Conservation (phyloP, 768 basidiomycete genomes). For the Trametes coccinea region DNA sequence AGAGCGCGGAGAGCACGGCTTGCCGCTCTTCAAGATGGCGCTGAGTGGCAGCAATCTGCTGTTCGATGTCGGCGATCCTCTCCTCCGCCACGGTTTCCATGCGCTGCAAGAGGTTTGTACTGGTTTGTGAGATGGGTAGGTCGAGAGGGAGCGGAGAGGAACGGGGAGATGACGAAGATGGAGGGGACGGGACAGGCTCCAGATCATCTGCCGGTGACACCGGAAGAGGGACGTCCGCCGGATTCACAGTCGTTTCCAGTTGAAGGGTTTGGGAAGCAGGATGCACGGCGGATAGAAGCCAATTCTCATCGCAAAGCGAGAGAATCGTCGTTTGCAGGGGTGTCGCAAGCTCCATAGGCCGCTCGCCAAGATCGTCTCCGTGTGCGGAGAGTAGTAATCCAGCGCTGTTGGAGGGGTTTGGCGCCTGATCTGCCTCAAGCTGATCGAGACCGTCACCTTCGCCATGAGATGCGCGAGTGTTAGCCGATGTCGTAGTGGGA, state of each 20-base stretch:
- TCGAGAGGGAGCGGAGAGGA: too few species aligned
- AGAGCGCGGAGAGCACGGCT: slow-evolving; percentile 12
- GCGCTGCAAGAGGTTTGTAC: slow-evolving; percentile 1
- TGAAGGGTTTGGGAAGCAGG: too few species aligned
- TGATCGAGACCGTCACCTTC: background rate
- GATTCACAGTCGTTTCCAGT: background rate
- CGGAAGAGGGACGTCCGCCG: slow-evolving; percentile 12
- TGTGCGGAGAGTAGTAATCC: background rate
- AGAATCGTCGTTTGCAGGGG: slow-evolving; percentile 23
- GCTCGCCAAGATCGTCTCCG: slow-evolving; percentile 14
- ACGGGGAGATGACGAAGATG: too few species aligned
- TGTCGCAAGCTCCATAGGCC: slow-evolving; percentile 27
- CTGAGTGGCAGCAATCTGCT: slow-evolving; percentile 8
- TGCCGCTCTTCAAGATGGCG: slow-evolving; percentile 17
- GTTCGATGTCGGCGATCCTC: slow-evolving; percentile 18
- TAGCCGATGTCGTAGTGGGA: background rate
- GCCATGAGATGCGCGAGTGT: background rate
- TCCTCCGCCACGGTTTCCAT: slow-evolving; percentile 6
- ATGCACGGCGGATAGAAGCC: background rate
- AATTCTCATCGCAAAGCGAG: slow-evolving; percentile 19
- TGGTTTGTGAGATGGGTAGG: background rate
- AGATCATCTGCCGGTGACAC: background rate
- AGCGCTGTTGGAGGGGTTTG: too few species aligned
- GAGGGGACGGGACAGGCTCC: too few species aligned
- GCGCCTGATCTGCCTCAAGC: background rate